Evolutionary conservation across 352 stramenopile species (phyloP).

Genomic region (Pythium monospermum): DNA sequence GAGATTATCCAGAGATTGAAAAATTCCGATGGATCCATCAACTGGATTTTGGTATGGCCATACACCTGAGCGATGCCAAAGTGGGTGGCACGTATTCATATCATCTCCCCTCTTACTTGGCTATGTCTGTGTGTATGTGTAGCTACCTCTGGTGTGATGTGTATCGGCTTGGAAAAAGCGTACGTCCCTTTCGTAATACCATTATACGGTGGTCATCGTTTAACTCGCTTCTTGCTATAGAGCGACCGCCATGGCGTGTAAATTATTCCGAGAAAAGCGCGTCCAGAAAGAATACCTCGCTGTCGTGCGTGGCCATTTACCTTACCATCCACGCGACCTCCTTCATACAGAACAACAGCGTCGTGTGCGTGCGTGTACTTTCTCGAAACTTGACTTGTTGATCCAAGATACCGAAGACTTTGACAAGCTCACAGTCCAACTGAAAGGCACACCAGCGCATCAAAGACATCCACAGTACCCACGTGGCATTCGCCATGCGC

Average conservation of each 20-base stretch:
- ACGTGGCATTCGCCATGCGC: constrained; percentile 47
- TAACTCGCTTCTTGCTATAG: constrained; percentile 24
- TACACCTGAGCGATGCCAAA: background rate
- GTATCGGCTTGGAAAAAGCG: constrained; percentile 66
- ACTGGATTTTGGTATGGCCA: constrained; percentile 73
- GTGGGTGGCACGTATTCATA: background rate
- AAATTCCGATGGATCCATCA: constrained; percentile 90
- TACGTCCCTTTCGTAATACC: constrained; percentile 36
- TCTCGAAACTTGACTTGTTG: constrained; percentile 60
- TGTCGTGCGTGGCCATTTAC: constrained; percentile 66
- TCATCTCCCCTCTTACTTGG: background rate
- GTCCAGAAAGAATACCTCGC: constrained; percentile 86
- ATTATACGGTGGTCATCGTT: background rate
- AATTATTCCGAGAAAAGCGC: constrained; percentile 73
- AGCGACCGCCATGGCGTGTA: constrained; percentile 54
- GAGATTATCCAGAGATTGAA: constrained; percentile 63
- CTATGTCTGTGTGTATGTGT: background rate
- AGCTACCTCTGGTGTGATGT: constrained; percentile 85
- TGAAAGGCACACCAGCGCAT: constrained; percentile 43
- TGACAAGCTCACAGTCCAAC: constrained; percentile 43
- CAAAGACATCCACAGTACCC: constrained; percentile 49
- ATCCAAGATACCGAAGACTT: constrained; percentile 73
- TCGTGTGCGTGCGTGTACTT: constrained; percentile 35
- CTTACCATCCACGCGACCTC: constrained; percentile 41
- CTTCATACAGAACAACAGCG: constrained; percentile 7